Conservation (phyloP, 768 basidiomycete species). For the Pleurotus giganteus region DNA sequence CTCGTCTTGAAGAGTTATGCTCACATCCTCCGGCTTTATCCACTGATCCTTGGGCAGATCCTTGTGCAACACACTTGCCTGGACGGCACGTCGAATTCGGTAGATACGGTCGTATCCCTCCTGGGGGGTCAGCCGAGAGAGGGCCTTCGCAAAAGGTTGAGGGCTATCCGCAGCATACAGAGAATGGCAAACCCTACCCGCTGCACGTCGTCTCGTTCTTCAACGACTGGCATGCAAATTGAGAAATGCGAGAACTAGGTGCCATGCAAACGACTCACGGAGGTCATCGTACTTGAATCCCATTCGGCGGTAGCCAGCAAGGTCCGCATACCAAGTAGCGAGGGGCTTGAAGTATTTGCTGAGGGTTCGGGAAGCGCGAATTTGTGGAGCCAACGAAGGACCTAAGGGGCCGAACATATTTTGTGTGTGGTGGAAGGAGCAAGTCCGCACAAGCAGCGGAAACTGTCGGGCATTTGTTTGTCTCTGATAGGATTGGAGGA, state of each 20-base stretch:
- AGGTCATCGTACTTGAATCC: constrained; percentile 96
- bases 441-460: not conserved
- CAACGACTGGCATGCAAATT: constrained; percentile 49
- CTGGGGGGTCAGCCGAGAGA: constrained; percentile 73
- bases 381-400: constrained; percentile 70
- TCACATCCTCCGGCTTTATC: constrained; percentile 73
- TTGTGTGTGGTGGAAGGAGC: constrained; percentile 21
- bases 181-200: constrained; percentile 45
- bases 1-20: constrained; percentile 5
- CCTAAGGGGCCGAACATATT: constrained; percentile 63
- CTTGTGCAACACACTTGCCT: constrained; percentile 75
- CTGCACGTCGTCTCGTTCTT: constrained; percentile 78
- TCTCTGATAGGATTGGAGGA: constrained; percentile 10
- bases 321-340: constrained; percentile 78
- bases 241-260: constrained; percentile 8
- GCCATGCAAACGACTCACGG: constrained; percentile 47
- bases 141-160: constrained; percentile 52
- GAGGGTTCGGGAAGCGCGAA: constrained; percentile 68
- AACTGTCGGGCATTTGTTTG: constrained; percentile 11
- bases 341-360: constrained; percentile 70
- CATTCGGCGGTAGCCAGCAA: constrained; percentile 80
- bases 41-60: constrained; percentile 81
- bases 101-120: constrained; percentile 89
- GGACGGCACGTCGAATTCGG: constrained; percentile 84
- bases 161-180: not conserved